Evolutionary conservation across 2,329 filamentous ascomycete species (phyloP).

Genomic region (Diaporthe humulicola): DNA sequence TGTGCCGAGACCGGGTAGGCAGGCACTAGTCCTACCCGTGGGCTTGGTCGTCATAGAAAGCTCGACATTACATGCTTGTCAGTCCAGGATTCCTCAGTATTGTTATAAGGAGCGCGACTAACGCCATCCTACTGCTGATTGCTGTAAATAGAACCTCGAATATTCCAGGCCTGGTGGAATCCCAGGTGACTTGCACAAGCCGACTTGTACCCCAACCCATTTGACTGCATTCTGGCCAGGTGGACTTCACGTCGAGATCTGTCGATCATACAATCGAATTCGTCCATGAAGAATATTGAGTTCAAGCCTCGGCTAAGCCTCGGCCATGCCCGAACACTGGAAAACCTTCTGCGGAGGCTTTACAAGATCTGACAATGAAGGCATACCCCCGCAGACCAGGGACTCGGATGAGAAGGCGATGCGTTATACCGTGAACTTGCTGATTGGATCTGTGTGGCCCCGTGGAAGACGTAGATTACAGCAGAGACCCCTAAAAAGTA

Average conservation of each 20-base stretch:
- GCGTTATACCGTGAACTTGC: neutral
- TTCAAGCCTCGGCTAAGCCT: neutral
- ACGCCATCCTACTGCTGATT: no score
- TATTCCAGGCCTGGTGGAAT: no score
- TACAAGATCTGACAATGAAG: neutral
- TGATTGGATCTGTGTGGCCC: neutral
- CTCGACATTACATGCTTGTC: neutral
- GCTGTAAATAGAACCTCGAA: neutral
- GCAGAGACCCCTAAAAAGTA: neutral
- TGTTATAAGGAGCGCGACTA: neutral
- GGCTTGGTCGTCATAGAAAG: neutral
- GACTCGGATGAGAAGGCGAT: neutral
- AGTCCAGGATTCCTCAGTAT: neutral
- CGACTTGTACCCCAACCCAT: neutral
- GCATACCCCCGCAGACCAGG: neutral
- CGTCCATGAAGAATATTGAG: neutral
- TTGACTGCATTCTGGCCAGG: neutral
- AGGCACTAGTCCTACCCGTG: neutral
- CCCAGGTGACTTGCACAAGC: neutral
- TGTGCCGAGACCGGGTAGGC: conserved; percentile 8
- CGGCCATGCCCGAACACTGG: neutral
- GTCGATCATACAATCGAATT: conserved; percentile 6
- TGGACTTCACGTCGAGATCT: neutral
- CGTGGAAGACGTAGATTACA: neutral
- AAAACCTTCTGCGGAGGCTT: neutral